Percentiles rank a stretch among this genome's conserved stretches.
phyloP scores from a whole-genome alignment of 495 filamentous ascomycete species.

The Xylaria palmicola region DNA sequence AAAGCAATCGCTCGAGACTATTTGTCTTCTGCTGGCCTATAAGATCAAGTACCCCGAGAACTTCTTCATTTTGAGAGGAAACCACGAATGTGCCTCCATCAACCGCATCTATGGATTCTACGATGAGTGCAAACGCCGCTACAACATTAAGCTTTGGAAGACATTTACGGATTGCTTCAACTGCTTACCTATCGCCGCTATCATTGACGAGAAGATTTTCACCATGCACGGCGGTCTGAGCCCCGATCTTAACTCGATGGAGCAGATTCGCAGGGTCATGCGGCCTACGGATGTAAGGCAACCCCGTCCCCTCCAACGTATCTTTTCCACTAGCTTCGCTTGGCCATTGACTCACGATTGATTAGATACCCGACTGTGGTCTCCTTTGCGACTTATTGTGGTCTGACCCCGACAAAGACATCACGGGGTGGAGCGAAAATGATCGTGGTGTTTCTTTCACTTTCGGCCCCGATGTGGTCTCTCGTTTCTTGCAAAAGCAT shows the following conservation, averaged over 20 bases:
- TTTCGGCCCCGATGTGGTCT: constrained; percentile 98
- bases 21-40: constrained; percentile 96
- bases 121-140: constrained; percentile 98
- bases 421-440: constrained; percentile 99
- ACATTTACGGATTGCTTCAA: constrained; percentile 99
- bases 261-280: constrained; percentile 99
- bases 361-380: constrained; percentile 95
- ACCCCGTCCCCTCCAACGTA: background rate
- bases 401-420: constrained; percentile 99
- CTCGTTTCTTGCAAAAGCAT: constrained; percentile 97
- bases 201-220: constrained; percentile 99
- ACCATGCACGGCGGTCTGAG: constrained; percentile 99
- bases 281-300: constrained; percentile 90
- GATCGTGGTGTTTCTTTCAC: constrained; percentile 98
- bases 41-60: constrained; percentile 99
- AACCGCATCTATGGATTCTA: constrained; percentile 99
- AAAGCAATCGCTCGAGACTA: constrained; percentile 99
- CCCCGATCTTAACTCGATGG: constrained; percentile 98
- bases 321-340: constrained; percentile 13
- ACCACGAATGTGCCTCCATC: constrained; percentile 99
- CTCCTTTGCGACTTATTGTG: constrained; percentile 96
- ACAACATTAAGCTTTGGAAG: constrained; percentile 99
- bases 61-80: constrained; percentile 97
- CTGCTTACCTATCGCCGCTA: constrained; percentile 98
- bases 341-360: constrained; percentile 27